Evolutionary conservation across 2,329 filamentous ascomycete genomes (phyloP).

Genomic region (Aphanoascus verrucosus): DNA sequence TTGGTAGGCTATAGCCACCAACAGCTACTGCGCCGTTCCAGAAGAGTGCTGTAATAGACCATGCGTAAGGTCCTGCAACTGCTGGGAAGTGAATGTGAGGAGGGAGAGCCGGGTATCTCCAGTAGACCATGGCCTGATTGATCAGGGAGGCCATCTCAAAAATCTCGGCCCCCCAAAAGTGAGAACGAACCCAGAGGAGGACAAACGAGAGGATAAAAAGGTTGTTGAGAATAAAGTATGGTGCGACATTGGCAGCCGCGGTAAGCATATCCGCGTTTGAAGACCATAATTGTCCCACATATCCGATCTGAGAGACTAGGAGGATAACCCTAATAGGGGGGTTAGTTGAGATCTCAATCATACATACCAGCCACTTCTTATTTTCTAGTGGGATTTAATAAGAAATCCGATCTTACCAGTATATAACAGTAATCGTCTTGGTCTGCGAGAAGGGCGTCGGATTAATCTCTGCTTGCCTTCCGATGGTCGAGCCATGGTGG

Average conservation of each 20-base stretch:
- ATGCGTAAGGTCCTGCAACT: slow-evolving; percentile 68
- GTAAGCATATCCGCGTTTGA: slow-evolving; percentile 51
- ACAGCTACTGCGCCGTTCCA: slow-evolving; percentile 81
- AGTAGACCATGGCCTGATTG: slow-evolving; percentile 69
- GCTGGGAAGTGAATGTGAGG: slow-evolving; percentile 66
- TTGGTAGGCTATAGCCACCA: slow-evolving; percentile 54
- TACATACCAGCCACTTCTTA: background rate
- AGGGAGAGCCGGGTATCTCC: slow-evolving; percentile 62
- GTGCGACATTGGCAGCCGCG: slow-evolving; percentile 64
- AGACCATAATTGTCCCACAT: slow-evolving; percentile 66
- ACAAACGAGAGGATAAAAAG: slow-evolving; percentile 71
- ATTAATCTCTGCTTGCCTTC: slow-evolving; percentile 58
- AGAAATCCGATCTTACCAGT: slow-evolving; percentile 56
- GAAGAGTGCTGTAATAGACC: slow-evolving; percentile 77
- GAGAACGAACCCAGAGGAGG: slow-evolving; percentile 66
- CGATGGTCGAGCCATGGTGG: slow-evolving; percentile 54
- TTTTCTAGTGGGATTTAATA: no score
- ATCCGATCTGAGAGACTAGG: slow-evolving; percentile 64
- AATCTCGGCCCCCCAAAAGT: slow-evolving; percentile 66
- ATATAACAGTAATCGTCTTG: slow-evolving; percentile 52
- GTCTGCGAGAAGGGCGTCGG: slow-evolving; percentile 68
- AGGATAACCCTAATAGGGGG: slow-evolving; percentile 50
- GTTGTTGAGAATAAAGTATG: slow-evolving; percentile 80
- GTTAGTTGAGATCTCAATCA: slow-evolving; percentile 1
- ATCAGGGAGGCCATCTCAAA: slow-evolving; percentile 70